Evolutionary conservation across 176 grass and related monocot genomes (phyloP), one percentile per base, ranked within the genome.

Genomic region (Phyllostachys edulis): DNA sequence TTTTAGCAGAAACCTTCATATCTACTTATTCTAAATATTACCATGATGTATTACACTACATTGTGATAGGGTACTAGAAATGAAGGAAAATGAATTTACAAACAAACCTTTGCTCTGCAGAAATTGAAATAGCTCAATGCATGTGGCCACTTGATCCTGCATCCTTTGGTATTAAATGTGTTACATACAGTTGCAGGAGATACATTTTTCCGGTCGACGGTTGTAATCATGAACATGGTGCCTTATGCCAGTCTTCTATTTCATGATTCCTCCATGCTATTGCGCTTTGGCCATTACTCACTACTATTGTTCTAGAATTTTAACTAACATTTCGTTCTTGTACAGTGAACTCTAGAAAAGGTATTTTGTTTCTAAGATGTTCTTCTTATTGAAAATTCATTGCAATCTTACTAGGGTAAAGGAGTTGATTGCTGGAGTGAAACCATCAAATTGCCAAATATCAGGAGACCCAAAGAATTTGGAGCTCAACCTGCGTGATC

Each of bases 351-450:
- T 73, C 51, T 75, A 63, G 46, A 36, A 73, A 75, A 73, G 23
- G 4, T 39, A 1, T 52, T 84, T 84, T 23, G 11, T 81, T 66
- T 82, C 1, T 56, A 73, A 82, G n/a, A 57, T 64, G 47, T 85
- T 79, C 56, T 78, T 87, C 56, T 78, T 87, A 81, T 40, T 34
- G 62, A 83, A 64, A n/a, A 67, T n/a, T 37, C 16, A 24, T 85
- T 87, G 42, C 54, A n/a, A 68, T 84, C 51, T 79, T 52, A 27
- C 32, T 85, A 98, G 93, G 93, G 68, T 98, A 73, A 92, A 95
- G 39, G 87, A 95, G 80, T 78, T 98, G 71, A 66, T 90, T 76
- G 76, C 15, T 4, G 82, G 87, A 60, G 76, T 57, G 40, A 89
- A 72, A 49, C 71, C 71, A 5, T 66, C 57, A n/a, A 82, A 91